Conservation (phyloP, 2,329 filamentous ascomycete species). For the Diaporthe caulivora region DNA sequence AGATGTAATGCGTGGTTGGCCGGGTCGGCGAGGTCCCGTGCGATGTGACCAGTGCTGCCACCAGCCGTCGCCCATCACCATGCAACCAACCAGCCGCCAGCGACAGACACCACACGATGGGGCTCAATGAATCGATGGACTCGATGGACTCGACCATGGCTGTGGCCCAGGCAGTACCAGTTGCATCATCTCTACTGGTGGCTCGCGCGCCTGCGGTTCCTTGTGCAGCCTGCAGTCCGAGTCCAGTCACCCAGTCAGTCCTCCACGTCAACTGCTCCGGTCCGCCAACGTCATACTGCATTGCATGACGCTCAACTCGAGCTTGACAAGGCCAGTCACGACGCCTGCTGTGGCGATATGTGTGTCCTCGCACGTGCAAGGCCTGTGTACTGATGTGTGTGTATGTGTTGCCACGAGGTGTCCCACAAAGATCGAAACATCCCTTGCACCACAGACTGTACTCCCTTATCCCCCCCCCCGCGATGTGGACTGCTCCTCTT, state of each 20-base stretch:
- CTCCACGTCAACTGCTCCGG: conserved; percentile 29
- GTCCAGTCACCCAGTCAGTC: conserved; percentile 17
- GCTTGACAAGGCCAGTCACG: not conserved
- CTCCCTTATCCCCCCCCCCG: conserved; percentile 13
- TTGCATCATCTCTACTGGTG: conserved; percentile 19
- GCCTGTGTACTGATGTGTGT: conserved; percentile 1
- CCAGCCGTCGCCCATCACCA: conserved; percentile 19
- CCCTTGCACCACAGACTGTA: conserved; percentile 32
- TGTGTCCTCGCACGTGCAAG: conserved; percentile 11
- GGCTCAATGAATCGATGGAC: too few species aligned
- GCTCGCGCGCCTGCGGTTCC: conserved; percentile 2
- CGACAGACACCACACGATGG: not conserved
- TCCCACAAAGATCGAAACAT: conserved; percentile 30
- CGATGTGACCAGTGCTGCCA: conserved; percentile 16
- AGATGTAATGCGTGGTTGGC: not conserved
- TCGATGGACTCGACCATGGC: not conserved
- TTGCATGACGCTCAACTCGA: not conserved
- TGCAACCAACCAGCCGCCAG: conserved; percentile 7
- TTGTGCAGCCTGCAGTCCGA: conserved; percentile 34
- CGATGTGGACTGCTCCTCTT: conserved; percentile 8
- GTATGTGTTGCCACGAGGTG: conserved; percentile 36
- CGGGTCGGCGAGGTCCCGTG: conserved; percentile 2
- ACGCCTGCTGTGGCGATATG: conserved; percentile 3
- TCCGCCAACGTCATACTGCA: conserved; percentile 39
- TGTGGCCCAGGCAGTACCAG: conserved; percentile 4